Base-by-base conservation (phyloP, 257 asterid genomes). In the Linderniella brevidens region DNA sequence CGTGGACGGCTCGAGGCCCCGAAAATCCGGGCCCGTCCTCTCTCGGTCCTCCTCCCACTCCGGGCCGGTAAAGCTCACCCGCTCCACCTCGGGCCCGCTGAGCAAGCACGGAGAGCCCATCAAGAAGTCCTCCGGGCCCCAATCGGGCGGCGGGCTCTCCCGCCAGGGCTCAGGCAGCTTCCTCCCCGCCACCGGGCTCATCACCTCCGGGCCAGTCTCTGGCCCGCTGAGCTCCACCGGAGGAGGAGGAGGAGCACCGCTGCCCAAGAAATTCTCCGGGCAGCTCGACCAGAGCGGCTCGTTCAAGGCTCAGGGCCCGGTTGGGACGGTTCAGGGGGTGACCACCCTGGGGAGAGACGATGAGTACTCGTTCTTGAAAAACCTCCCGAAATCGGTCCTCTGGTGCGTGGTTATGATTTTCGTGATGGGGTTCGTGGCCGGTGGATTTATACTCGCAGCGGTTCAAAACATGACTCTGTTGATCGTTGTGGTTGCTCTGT, bases 381-480 rank as follows among this genome's bases (percentile, higher is more conserved):
- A 76, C 73, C 65, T 75, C 55, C 84, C 84, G 0, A 75, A 60
- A 55, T 60, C 72, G 11, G 66, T 71, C 48, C 65, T 71, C 46
- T 75, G 84, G 84, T 68, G 74, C 17, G 72, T 75, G 57, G 60
- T 75, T 63, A 69, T 75, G 54, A 69, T 75, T 8, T 75, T 75
- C 51, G 71, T 72, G 35, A 75, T 75, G 84, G 85, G 80, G 19
- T 72, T 76, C 59, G 71, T 76, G 54, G 85, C 85, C 49, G 85
- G 85, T 32, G 85, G 77, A 13, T 76, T 76, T 49, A 76, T 76
- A 42, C 73, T 72, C 15, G 85, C 74, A 54, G 77, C 85, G 17
- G 85, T 76, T 46, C 75, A 20, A 44, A 76, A 72, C 58, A 61
- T 73, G 9, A 66, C 68, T 66, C 80, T 76, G 15, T 80, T 76